Evolutionary conservation across 2,329 filamentous ascomycete species (phyloP), one percentile per base, ranked within the genome.

Genomic region (Lachnellula subtilissima): DNA sequence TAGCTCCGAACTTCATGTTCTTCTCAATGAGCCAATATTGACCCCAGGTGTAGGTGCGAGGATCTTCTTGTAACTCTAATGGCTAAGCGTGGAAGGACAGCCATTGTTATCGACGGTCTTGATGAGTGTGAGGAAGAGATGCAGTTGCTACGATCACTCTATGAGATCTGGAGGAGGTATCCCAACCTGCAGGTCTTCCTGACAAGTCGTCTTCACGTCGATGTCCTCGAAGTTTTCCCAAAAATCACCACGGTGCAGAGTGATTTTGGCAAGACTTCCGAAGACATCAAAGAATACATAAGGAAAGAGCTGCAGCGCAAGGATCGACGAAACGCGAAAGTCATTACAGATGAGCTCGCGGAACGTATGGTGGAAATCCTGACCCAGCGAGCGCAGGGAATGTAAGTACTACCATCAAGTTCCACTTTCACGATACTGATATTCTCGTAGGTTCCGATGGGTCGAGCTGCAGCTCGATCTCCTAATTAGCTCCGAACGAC

Each of bases 381-480:
- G 22, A 42, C 51, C 2, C n/a, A 54, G 22, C 43, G 55, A 57
- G 55, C 56, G 14, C 56, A 58, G 23, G 52, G 56, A 43, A 55
- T 58, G 52, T 57, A 32, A 32, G 28, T 32, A 9, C 28, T 32
- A 11, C 28, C 28, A 32, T 32, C 28, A 11, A 11, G 2, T 32
- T 8, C 28, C 28, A 32, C 9, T 11, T 32, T 11, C 9, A 32
- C 5, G 28, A 32, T 32, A 32, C 28, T 32, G 8, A 32, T 32
- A 32, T 32, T 11, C 8, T 32, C 28, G 9, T 11, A 32, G 28
- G 28, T 32, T 57, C 40, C 55, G 55, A 4, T 57, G 55, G 55
- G 52, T 57, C 23, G 55, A 57, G 19, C 40, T 57, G 2, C 55
- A 57, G 22, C 55, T 57, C 28, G 52, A 57, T 36, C 51, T 57